Evolutionary conservation across 2,329 filamentous ascomycete genomes (phyloP).

Genomic region (Penicillium sp.): DNA sequence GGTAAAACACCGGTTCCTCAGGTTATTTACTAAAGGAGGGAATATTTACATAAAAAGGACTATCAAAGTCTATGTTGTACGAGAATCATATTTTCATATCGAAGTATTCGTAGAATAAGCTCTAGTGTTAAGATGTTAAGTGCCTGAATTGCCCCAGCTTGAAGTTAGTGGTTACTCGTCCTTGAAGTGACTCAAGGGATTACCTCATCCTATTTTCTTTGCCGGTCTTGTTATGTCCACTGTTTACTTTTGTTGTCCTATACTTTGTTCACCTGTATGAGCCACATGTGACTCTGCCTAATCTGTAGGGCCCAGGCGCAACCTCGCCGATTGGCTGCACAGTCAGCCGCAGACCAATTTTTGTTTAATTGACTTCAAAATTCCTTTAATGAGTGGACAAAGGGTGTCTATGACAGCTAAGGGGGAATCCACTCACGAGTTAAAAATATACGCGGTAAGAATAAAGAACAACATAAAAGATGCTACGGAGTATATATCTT

Average conservation of each 20-base stretch:
- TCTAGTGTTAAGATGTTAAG: no score
- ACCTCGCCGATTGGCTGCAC: conserved; percentile 3
- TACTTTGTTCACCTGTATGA: neutral
- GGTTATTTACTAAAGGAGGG: no score
- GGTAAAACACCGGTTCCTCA: neutral
- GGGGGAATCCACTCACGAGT: neutral
- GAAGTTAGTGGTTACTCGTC: neutral
- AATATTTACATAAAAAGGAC: no score
- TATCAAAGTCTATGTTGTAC: no score
- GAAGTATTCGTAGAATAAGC: no score
- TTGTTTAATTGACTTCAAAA: neutral
- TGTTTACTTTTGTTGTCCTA: neutral
- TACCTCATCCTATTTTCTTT: neutral
- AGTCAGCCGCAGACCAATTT: neutral
- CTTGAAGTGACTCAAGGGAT: neutral
- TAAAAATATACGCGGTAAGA: neutral
- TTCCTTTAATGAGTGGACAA: neutral
- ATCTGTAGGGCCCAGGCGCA: conserved; percentile 19
- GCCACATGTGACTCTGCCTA: conserved; percentile 11
- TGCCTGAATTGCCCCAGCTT: neutral
- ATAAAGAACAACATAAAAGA: neutral
- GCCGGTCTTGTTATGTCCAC: neutral
- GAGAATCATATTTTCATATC: no score
- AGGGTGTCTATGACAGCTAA: neutral
- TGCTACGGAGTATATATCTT: neutral